phyloP scores from a whole-genome alignment of 2,329 filamentous ascomycete species.

The Aurifilum marmelostoma region DNA sequence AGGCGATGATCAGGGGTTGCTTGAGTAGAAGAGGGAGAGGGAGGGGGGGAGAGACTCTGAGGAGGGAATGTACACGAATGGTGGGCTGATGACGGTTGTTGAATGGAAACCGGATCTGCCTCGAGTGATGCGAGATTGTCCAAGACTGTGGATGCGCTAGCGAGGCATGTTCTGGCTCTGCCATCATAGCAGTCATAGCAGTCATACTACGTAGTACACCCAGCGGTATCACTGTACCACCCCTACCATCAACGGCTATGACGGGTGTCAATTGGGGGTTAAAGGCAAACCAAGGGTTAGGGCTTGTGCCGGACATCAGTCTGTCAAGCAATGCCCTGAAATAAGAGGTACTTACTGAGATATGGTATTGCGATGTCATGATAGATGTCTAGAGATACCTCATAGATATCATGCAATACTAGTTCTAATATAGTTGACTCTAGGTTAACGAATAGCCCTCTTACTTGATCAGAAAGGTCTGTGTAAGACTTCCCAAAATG shows the following conservation, averaged over 20 bases:
- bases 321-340: too few species aligned
- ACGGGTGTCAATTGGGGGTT: neutral
- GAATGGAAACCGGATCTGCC: slow-evolving; percentile 2
- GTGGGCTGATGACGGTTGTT: neutral
- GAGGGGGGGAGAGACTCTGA: neutral
- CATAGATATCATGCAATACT: neutral
- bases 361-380: too few species aligned
- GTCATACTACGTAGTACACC: neutral
- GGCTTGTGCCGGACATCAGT: too few species aligned
- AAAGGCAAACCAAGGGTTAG: too few species aligned
- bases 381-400: too few species aligned
- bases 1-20: neutral
- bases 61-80: neutral
- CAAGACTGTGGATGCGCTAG: neutral
- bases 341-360: too few species aligned
- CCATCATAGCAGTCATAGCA: neutral
- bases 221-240: neutral
- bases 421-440: too few species aligned
- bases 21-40: too few species aligned
- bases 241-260: slow-evolving; percentile 1
- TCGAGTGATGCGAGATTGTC: neutral
- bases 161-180: neutral
- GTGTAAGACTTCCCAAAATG: neutral
- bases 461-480: neutral
- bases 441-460: neutral